These are phyloP conservation scores for Dalechampia spathulata DNA, from an alignment of 441 rosid species.

Conservation along the genomic window DNA sequence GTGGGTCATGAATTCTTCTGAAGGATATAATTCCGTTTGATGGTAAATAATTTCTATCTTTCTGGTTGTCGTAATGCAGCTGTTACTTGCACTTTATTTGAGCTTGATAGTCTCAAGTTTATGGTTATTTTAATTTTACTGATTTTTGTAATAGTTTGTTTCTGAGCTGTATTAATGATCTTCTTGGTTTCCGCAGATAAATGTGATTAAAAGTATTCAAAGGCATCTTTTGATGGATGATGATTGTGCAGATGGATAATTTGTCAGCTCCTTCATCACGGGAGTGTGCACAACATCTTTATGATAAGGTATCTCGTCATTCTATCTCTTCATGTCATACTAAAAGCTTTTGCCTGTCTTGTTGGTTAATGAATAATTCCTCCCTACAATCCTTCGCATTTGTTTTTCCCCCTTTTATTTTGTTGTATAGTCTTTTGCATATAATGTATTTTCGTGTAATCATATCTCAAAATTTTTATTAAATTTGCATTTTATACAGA, in stretches of 20 bases:
- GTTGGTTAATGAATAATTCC: not conserved
- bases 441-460: not conserved
- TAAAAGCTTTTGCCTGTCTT: not conserved
- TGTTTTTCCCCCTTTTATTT: not conserved
- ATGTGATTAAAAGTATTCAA: constrained; percentile 20
- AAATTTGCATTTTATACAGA: constrained; percentile 33
- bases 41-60: no score
- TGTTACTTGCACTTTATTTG: no score
- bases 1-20: no score
- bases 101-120: no score
- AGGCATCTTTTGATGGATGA: constrained; percentile 48
- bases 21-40: no score
- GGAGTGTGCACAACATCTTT: constrained; percentile 71
- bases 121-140: no score
- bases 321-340: not conserved
- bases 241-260: constrained; percentile 77
- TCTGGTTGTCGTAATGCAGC: no score
- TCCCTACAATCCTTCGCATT: no score
- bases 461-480: not conserved
- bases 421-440: not conserved
- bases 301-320: constrained; percentile 75
- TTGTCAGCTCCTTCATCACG: constrained; percentile 54
- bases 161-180: constrained; percentile 11
- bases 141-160: no score
- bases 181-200: constrained; percentile 26